Base-by-base conservation (phyloP, 108 stramenopile species). In the Epithemia pelagica region DNA sequence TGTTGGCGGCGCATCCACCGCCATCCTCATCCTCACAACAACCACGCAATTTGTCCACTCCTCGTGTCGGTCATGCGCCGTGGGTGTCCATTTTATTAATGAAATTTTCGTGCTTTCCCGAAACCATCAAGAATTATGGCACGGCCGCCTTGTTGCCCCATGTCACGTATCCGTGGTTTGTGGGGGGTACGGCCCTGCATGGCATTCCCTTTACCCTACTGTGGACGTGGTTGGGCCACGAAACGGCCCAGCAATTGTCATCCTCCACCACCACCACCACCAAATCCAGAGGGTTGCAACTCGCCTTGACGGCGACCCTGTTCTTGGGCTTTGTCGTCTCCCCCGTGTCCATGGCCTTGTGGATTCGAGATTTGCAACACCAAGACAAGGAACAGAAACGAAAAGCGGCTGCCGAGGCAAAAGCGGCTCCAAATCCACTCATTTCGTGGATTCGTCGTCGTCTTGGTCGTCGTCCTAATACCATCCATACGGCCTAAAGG, bases 101-200 rank as follows among this genome's bases (percentile, higher is more conserved):
- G 74, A 75, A 86, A 65, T 80, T 84, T 28, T 70, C 70, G 51
- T 79, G 78, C 27, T 73, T 92, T n/a, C 91, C 91, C 1, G 91
- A 92, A 74, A 82, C 85, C 30, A 75, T 89, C 27, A 92, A 92
- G 67, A 92, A 92, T 70, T 78, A 74, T 62, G 86, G 88, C 2
- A 65, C 74, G 19, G 59, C 62, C 22, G 52, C 72, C 24, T 37
- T 78, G 57, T 58, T 53, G 33, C 66, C 72, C 25, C 19, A 20
- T 30, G 69, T 80, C 32, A 19, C 30, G 23, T 64, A 57, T 26
- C 67, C 68, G 71, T 72, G 68, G 69, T 80, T 80, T 70, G 52
- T 72, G 3, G 5, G 69, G 52, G 78, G 61, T 19, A 84, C 84
- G 0, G 53, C 78, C 5, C 25, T 77, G 51, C 91, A 92, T 72